Evolutionary conservation across 345 rosid genomes (phyloP).

Genomic region (Pelargonium nanum): DNA sequence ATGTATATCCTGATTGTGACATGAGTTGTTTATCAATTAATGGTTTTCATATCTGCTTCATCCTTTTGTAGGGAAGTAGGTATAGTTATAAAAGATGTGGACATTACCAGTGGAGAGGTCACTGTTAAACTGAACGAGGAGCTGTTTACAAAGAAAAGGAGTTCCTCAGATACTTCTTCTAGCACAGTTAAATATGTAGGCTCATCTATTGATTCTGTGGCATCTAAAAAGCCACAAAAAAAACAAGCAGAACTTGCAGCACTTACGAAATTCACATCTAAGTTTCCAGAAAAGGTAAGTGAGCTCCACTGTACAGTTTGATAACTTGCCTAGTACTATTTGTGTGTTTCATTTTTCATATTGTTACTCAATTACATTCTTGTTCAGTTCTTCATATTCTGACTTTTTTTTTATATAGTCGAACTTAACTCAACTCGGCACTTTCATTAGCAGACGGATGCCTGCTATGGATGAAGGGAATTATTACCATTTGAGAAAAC

Average conservation of each 20-base stretch:
- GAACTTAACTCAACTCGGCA: neutral
- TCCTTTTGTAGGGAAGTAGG: constrained; percentile 67
- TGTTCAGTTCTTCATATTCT: neutral
- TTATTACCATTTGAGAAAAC: too few relatives aligned
- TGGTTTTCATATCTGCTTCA: constrained; percentile 10
- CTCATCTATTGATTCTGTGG: constrained; percentile 21
- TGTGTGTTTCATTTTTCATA: neutral
- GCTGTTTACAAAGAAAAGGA: constrained; percentile 48
- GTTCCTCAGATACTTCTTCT: constrained; percentile 26
- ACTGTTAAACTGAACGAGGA: constrained; percentile 62
- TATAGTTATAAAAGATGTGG: constrained; percentile 54
- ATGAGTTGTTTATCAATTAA: constrained; percentile 8
- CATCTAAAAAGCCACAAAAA: constrained; percentile 32
- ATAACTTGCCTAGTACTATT: neutral
- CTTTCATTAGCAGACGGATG: neutral
- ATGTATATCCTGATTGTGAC: neutral
- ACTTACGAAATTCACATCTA: constrained; percentile 45
- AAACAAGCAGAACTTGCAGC: constrained; percentile 36
- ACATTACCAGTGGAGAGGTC: constrained; percentile 61
- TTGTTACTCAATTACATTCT: neutral
- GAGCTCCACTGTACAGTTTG: constrained; percentile 5
- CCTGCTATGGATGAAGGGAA: too few relatives aligned
- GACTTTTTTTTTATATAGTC: neutral
- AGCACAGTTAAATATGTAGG: constrained; percentile 25
- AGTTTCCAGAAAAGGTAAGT: constrained; percentile 88